Evolutionary conservation across 2,329 filamentous ascomycete genomes (phyloP).

Genomic region (Ophiosphaerella korrae): DNA sequence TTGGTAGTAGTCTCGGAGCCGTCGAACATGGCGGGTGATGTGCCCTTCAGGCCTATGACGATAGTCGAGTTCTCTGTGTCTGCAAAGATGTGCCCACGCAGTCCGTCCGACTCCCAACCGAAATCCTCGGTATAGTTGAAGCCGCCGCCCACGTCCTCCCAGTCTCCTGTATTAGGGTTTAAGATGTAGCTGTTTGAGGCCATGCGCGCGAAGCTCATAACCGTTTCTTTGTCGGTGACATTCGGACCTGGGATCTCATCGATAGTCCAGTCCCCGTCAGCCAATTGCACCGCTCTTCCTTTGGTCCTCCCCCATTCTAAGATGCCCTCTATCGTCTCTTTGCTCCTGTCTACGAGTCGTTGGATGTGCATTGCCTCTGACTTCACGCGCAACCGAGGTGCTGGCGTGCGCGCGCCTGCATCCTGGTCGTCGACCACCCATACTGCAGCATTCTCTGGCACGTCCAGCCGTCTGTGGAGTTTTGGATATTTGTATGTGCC

Average conservation of each 20-base stretch:
- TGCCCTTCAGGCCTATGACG: conserved; percentile 92
- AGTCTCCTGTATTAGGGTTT: conserved; percentile 72
- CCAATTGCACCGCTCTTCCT: conserved; percentile 70
- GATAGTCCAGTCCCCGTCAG: conserved; percentile 78
- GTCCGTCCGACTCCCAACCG: conserved; percentile 87
- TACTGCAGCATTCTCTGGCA: conserved; percentile 65
- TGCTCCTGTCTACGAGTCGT: conserved; percentile 77
- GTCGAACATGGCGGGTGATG: conserved; percentile 85
- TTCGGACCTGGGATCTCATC: conserved; percentile 82
- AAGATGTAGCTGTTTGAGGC: conserved; percentile 87
- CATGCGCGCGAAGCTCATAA: conserved; percentile 85
- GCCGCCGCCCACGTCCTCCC: conserved; percentile 70
- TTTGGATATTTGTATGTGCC: conserved; percentile 77
- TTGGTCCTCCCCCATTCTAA: conserved; percentile 72
- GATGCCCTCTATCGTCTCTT: conserved; percentile 76
- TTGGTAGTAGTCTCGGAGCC: conserved; percentile 97
- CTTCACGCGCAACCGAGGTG: conserved; percentile 56
- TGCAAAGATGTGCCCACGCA: conserved; percentile 90
- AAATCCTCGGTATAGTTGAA: conserved; percentile 91
- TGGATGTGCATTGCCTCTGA: conserved; percentile 75
- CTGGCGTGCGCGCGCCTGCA: conserved; percentile 45
- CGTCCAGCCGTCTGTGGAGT: conserved; percentile 77
- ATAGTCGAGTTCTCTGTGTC: conserved; percentile 85
- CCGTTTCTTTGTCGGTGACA: conserved; percentile 80
- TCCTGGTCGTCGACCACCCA: conserved; percentile 67